Evolutionary conservation across 352 stramenopile species (phyloP), one percentile per base, ranked within the genome.

Genomic region (Phytophthora crassamura): DNA sequence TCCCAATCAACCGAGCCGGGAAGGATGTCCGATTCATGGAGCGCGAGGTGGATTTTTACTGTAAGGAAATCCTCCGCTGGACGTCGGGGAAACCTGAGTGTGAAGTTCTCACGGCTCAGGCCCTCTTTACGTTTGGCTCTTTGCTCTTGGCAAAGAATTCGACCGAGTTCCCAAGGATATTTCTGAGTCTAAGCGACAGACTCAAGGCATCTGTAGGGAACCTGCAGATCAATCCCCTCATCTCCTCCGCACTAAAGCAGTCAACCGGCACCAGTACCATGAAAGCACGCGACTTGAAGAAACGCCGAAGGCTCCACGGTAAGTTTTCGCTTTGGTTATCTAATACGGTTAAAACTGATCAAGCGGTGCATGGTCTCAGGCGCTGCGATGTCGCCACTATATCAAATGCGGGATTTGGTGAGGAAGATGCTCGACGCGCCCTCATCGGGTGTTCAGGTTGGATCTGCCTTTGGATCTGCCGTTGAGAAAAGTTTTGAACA

Each of bases 41-140:
- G 39, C 78, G 84, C 11, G 84, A 93, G 28, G 55, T 89, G 11
- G 77, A 90, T 7, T 92, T 89, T 69, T 95, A 90, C 49, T 87
- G 76, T 60, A 92, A 90, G 34, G 86, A 95, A 55, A 80, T 94
- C 54, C 36, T 67, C 28, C 73, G 70, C 3, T 52, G 82, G 43
- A 71, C 66, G 14, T 63, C 60, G 15, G 55, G 32, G 1, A 70
- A 75, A 5, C 45, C 67, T 14, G 60, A 66, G 39, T 64, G 63
- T 52, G 57, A 72, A 33, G 57, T 82, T 5, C 40, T 86, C 7
- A 42, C 78, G 2, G 67, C 70, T 7, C 71, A 92, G 33, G 72
- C 78, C 18, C 59, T 93, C 2, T 82, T 75, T 46, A 54, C 71
- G 0, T 63, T 94, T 41, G 84, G 81, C 0, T 42, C 59, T 0